Percentiles rank a stretch among this genome's conserved stretches.
Conservation (phyloP, 2,329 filamentous ascomycete species). For the Claviceps lovelessii region DNA sequence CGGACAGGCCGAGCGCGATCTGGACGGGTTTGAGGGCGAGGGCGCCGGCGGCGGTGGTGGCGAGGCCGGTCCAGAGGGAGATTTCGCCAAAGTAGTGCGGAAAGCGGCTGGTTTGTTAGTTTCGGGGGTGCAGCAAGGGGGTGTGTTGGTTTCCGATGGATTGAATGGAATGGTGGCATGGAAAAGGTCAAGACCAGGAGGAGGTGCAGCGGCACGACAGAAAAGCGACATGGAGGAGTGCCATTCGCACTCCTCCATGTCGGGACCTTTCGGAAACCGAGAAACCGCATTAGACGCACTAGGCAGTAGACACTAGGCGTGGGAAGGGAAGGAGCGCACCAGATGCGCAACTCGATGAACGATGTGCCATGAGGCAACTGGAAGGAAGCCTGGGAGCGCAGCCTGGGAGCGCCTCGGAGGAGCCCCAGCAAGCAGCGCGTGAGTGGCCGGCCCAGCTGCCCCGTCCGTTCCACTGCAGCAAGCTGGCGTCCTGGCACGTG, state of each 20-base stretch:
- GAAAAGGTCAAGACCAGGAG: neutral
- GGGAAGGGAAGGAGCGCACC: no score
- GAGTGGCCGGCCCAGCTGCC: no score
- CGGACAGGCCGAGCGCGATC: constrained; percentile 40
- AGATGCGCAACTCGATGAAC: no score
- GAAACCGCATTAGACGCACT: no score
- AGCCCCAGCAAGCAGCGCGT: no score
- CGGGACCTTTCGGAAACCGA: no score
- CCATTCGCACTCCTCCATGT: no score
- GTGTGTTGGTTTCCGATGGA: neutral
- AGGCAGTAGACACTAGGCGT: no score
- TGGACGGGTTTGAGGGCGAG: constrained; percentile 40
- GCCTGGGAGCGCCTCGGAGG: no score
- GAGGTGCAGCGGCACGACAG: neutral
- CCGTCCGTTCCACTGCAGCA: no score
- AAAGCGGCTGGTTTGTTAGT: constrained; percentile 28
- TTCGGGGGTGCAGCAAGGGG: neutral
- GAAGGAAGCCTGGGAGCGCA: no score
- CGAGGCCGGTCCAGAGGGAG: constrained; percentile 55
- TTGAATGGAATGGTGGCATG: neutral
- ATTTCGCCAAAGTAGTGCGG: constrained; percentile 63
- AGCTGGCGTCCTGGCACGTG: neutral
- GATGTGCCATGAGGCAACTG: no score
- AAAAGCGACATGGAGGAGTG: neutral
- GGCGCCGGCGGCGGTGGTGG: constrained; percentile 41